Conservation (phyloP, 139 green algal species). For the Pycnococcus provasolii region DNA sequence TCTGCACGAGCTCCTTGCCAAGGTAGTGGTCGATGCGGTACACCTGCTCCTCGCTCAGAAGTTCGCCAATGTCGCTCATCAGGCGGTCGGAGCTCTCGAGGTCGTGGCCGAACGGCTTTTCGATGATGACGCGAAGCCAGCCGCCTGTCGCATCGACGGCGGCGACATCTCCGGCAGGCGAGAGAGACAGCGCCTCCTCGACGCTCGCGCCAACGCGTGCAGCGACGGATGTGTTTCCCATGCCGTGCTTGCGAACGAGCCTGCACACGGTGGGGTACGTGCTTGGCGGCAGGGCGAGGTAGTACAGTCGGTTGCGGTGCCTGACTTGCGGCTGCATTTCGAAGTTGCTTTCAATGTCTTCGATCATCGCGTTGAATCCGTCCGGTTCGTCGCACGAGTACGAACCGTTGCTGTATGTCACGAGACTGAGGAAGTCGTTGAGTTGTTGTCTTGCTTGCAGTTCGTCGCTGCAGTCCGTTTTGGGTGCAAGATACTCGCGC, state of each 20-base stretch:
- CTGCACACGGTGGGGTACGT: conserved; percentile 79
- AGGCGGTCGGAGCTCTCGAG: conserved; percentile 67
- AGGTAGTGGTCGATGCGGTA: conserved; percentile 94
- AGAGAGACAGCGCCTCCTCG: conserved; percentile 5
- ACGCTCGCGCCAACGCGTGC: neutral
- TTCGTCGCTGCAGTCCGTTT: no score
- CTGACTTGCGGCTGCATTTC: no score
- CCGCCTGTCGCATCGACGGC: neutral
- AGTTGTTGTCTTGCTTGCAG: no score
- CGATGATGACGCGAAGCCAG: conserved; percentile 36
- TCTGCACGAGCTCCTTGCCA: conserved; percentile 93
- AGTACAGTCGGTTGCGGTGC: conserved; percentile 67
- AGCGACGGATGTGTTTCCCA: conserved; percentile 1
- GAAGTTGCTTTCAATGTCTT: no score
- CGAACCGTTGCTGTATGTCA: no score
- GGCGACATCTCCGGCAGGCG: neutral
- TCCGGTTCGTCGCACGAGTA: no score
- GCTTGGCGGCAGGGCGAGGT: conserved; percentile 83
- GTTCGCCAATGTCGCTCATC: conserved; percentile 46
- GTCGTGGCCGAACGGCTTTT: conserved; percentile 67
- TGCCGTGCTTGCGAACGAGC: conserved; percentile 24
- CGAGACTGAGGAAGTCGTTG: no score
- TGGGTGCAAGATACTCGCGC: no score
- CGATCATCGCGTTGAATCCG: no score
- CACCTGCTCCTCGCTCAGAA: conserved; percentile 45